A percentile compares a stretch with the other conserved stretches of the same genome.
Conservation (phyloP, 371 early-diverging fungal genomes). For the Syncephalastrum racemosum region DNA sequence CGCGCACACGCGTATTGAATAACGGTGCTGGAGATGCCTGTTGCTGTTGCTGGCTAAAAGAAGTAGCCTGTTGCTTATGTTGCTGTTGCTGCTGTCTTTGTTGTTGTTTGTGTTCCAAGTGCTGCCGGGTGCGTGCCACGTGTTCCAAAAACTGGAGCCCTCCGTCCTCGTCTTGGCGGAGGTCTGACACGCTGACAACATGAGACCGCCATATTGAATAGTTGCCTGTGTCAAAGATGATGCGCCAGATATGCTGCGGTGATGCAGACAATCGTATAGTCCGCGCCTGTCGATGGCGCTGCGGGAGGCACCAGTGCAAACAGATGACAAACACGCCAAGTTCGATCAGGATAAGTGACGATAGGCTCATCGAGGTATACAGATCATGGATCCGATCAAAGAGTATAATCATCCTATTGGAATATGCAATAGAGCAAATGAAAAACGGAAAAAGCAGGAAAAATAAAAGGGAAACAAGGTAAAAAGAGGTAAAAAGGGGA, state of each 20-base stretch:
- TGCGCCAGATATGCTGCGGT: conserved; percentile 12
- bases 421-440: too few species aligned
- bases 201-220: conserved; percentile 23
- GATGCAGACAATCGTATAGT: conserved; percentile 7
- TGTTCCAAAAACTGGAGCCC: conserved; percentile 15
- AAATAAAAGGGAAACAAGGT: too few species aligned
- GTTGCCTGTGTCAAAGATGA: conserved; percentile 13
- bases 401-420: too few species aligned
- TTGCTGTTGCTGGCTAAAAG: background rate
- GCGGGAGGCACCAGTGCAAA: conserved; percentile 16
- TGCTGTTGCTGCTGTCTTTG: conserved; percentile 1
- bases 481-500: too few species aligned
- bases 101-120: conserved; percentile 12
- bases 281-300: conserved; percentile 12
- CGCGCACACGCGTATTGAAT: conserved; percentile 16
- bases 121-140: conserved; percentile 19
- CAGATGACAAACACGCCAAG: conserved; percentile 14
- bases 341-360: conserved; percentile 13
- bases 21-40: background rate
- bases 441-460: too few species aligned
- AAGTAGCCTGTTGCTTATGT: background rate
- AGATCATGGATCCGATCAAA: background rate
- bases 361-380: conserved; percentile 13
- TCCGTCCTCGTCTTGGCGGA: background rate
- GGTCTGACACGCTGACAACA: conserved; percentile 14